These are phyloP conservation scores for Leishmania tropica DNA, from an alignment of 208 protist species.

Conservation along the genomic window DNA sequence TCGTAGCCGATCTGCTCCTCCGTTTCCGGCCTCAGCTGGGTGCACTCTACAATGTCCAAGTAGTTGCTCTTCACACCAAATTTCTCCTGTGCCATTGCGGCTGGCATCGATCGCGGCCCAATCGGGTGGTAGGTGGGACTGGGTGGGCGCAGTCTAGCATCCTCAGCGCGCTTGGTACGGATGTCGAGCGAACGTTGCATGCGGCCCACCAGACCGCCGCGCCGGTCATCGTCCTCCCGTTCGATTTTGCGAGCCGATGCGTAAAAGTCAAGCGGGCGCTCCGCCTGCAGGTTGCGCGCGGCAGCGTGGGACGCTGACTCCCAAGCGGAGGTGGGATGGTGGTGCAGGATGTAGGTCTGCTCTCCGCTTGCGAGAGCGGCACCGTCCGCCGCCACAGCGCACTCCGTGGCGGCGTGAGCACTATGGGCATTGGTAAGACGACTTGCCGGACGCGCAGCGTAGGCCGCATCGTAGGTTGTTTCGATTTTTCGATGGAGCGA, in stretches of 20 bases:
- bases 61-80: slow-evolving; percentile 57
- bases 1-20: slow-evolving; percentile 69
- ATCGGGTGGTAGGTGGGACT: slow-evolving; percentile 32
- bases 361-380: neutral
- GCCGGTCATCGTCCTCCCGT: slow-evolving; percentile 63
- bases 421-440: neutral
- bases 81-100: slow-evolving; percentile 42
- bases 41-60: slow-evolving; percentile 84
- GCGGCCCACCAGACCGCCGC: slow-evolving; percentile 61
- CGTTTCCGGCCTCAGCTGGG: slow-evolving; percentile 56
- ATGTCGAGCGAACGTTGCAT: slow-evolving; percentile 83
- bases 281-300: slow-evolving; percentile 48
- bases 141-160: slow-evolving; percentile 46
- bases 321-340: slow-evolving; percentile 49
- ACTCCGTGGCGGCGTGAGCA: neutral
- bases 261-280: slow-evolving; percentile 64
- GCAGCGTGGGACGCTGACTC: slow-evolving; percentile 64
- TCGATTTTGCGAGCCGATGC: slow-evolving; percentile 73
- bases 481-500: slow-evolving; percentile 59
- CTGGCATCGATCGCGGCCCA: slow-evolving; percentile 19
- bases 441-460: slow-evolving; percentile 11
- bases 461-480: slow-evolving; percentile 78
- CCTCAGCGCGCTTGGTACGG: slow-evolving; percentile 61
- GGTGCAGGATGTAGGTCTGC: slow-evolving; percentile 16
- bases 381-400: neutral